Percentiles rank a stretch among this genome's conserved stretches.
Conservation (phyloP, 257 asterid genomes). For the Plectranthus barbatus region DNA sequence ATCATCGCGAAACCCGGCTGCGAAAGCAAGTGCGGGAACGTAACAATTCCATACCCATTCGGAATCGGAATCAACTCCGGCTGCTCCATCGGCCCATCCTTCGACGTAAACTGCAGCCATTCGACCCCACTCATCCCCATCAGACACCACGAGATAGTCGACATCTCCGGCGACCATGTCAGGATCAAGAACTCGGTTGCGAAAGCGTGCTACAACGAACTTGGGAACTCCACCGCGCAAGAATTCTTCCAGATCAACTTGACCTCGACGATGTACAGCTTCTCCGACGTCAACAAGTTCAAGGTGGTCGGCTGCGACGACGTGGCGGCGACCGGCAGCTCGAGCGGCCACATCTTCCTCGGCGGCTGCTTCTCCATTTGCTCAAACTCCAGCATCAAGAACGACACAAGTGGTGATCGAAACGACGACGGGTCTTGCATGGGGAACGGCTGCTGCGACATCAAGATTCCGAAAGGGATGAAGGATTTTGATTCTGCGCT, state of each 20-base stretch:
- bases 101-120: constrained; percentile 17
- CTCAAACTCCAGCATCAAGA: too few relatives aligned
- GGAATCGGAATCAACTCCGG: too few relatives aligned
- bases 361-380: constrained; percentile 4
- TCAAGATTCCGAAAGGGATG: constrained; percentile 6
- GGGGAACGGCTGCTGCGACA: constrained; percentile 24
- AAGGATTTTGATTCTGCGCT: not conserved
- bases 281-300: constrained; percentile 19
- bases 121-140: constrained; percentile 4
- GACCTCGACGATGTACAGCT: constrained; percentile 10
- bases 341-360: not conserved
- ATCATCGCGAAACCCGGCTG: constrained; percentile 20
- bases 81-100: too few relatives aligned
- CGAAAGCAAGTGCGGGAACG: constrained; percentile 26
- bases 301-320: constrained; percentile 43
- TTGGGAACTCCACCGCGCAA: not conserved
- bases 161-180: not conserved
- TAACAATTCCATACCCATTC: constrained; percentile 25
- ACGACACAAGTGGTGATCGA: not conserved
- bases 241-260: not conserved
- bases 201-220: not conserved
- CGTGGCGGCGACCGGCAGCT: not conserved
- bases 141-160: not conserved
- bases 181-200: constrained; percentile 15
- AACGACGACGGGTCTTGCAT: constrained; percentile 6